These are phyloP conservation scores for Hanseniaspora taiwanica DNA, from an alignment of 805 yeast genomes.

Conservation along the genomic window DNA sequence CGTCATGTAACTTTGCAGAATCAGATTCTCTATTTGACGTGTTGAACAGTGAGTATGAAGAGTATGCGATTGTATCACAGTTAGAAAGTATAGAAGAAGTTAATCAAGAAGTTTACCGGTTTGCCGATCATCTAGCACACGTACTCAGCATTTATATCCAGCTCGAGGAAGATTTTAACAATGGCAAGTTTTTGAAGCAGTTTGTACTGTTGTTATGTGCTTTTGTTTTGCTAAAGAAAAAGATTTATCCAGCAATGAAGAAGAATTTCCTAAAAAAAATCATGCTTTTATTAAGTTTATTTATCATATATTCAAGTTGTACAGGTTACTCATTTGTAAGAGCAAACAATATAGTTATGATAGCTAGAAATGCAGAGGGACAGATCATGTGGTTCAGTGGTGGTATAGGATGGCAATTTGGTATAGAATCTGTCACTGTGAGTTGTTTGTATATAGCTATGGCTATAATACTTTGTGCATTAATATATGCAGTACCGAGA, in stretches of 20 bases:
- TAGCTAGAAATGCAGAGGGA: constrained; percentile 36
- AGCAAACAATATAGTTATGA: constrained; percentile 48
- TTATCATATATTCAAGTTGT: constrained; percentile 26
- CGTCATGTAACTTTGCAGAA: too few relatives aligned
- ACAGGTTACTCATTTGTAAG: constrained; percentile 56
- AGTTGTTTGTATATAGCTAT: constrained; percentile 36
- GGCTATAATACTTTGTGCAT: constrained; percentile 26
- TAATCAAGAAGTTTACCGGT: constrained; percentile 1
- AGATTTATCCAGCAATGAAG: constrained; percentile 21
- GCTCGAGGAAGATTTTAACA: constrained; percentile 29
- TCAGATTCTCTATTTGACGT: background rate
- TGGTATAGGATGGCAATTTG: constrained; percentile 56
- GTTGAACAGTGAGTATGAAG: background rate
- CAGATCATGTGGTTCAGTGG: constrained; percentile 48
- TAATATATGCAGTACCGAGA: too few relatives aligned
- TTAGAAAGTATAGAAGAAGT: background rate
- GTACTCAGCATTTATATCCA: background rate
- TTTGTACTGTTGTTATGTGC: constrained; percentile 31
- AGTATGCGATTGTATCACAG: background rate
- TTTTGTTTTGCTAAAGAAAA: constrained; percentile 37
- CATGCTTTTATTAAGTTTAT: constrained; percentile 10
- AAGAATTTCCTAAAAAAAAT: background rate
- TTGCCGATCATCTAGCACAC: constrained; percentile 5
- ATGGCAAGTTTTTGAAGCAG: constrained; percentile 30
- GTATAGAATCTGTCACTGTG: constrained; percentile 47